Percentiles rank a stretch among this genome's conserved stretches.
Evolutionary conservation across 2,329 filamentous ascomycete genomes (phyloP).

Genomic region (Pseudogymnoascus sp.): DNA sequence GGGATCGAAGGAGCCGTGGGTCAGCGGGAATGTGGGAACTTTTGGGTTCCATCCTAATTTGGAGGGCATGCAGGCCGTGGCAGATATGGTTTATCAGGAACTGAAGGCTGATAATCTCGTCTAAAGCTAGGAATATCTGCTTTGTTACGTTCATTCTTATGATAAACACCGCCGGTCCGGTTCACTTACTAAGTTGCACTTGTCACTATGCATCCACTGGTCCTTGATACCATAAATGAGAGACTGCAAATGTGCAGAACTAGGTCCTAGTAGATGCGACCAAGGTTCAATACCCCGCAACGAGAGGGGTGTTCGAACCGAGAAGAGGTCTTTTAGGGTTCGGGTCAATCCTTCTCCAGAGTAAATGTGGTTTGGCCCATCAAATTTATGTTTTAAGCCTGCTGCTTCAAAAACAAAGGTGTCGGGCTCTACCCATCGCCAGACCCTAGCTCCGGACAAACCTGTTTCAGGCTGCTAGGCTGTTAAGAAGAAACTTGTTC

Average conservation of each 20-base stretch:
- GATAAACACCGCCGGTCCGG: too few relatives aligned
- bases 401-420: not conserved
- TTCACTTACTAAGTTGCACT: not conserved
- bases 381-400: not conserved
- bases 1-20: not conserved
- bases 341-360: not conserved
- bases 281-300: not conserved
- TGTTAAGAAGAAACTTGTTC: not conserved
- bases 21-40: not conserved
- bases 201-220: not conserved
- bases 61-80: not conserved
- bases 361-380: not conserved
- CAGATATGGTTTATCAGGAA: not conserved
- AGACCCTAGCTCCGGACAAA: too few relatives aligned
- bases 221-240: not conserved
- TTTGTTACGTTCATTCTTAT: not conserved
- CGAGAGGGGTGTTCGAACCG: not conserved
- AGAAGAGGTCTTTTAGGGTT: not conserved
- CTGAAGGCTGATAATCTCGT: not conserved
- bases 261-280: not conserved
- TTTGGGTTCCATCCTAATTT: slow-evolving; percentile 1
- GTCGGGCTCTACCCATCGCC: too few relatives aligned
- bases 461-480: too few relatives aligned
- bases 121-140: not conserved
- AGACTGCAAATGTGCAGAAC: not conserved